These are phyloP conservation scores for Circinella umbellata DNA, from an alignment of 371 early-diverging fungal species.

Conservation along the genomic window DNA sequence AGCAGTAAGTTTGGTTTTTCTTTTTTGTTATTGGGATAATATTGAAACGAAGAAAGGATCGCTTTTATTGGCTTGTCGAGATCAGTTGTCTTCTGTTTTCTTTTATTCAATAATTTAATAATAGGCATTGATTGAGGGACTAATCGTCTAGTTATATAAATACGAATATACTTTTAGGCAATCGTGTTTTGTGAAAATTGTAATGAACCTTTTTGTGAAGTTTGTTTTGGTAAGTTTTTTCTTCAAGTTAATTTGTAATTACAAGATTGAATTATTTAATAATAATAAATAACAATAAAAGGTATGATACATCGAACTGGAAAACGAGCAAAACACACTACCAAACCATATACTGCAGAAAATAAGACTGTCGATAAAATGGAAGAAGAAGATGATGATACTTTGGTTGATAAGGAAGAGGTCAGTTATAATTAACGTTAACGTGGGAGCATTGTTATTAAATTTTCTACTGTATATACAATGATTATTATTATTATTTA, in stretches of 20 bases:
- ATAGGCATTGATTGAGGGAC: too few relatives aligned
- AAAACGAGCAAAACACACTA: slow-evolving; percentile 67
- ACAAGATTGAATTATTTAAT: too few relatives aligned
- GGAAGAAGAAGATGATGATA: slow-evolving; percentile 17
- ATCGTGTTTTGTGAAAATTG: slow-evolving; percentile 75
- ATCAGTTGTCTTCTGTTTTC: not conserved
- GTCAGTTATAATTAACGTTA: not conserved
- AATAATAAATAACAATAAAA: slow-evolving; percentile 7
- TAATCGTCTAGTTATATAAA: too few relatives aligned
- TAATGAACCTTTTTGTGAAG: slow-evolving; percentile 88
- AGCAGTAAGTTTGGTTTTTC: slow-evolving; percentile 30
- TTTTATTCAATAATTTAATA: too few relatives aligned
- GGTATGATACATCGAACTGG: slow-evolving; percentile 90
- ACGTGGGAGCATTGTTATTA: not conserved
- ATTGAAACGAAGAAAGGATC: not conserved
- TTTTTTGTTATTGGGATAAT: not conserved
- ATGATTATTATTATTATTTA: too few relatives aligned
- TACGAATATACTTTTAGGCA: slow-evolving; percentile 36
- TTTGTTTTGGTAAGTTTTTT: slow-evolving; percentile 72
- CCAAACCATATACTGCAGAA: slow-evolving; percentile 31
- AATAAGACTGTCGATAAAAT: slow-evolving; percentile 14
- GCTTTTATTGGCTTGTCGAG: not conserved
- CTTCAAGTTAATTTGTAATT: not conserved
- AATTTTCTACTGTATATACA: too few relatives aligned
- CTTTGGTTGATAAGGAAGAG: slow-evolving; percentile 19